Evolutionary conservation across 2,329 filamentous ascomycete species (phyloP).

Genomic region (Pezizomycotina sp.): DNA sequence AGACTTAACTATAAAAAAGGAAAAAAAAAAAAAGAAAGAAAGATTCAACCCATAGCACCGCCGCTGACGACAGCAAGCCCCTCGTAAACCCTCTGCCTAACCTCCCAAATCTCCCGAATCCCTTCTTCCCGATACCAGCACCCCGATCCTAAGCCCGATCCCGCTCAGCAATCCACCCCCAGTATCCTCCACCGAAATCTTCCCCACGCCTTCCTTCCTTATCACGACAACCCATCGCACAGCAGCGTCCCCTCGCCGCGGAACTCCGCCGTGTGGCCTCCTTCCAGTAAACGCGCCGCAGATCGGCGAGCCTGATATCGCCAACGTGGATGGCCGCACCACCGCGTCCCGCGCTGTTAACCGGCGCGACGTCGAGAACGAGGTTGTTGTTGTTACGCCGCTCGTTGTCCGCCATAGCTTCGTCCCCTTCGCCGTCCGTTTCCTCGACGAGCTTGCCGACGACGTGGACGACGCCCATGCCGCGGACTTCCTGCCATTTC

Average conservation of each 20-base stretch:
- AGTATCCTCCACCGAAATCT: constrained; percentile 38
- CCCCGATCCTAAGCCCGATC: constrained; percentile 7
- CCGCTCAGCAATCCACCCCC: constrained; percentile 34
- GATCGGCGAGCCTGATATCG: constrained; percentile 73
- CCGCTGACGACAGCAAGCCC: too few species aligned
- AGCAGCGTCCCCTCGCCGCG: constrained; percentile 81
- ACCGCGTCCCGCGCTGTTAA: constrained; percentile 57
- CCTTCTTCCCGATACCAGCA: constrained; percentile 14
- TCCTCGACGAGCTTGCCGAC: constrained; percentile 45
- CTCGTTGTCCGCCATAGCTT: constrained; percentile 27
- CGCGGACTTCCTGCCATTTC: constrained; percentile 87
- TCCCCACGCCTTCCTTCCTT: constrained; percentile 57
- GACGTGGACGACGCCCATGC: constrained; percentile 79
- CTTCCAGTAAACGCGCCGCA: constrained; percentile 68
- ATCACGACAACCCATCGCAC: constrained; percentile 81
- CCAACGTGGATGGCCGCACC: constrained; percentile 87
- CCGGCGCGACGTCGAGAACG: constrained; percentile 43
- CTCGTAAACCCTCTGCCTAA: constrained; percentile 83
- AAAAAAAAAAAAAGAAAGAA: too few species aligned
- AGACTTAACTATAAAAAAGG: too few species aligned
- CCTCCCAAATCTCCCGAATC: constrained; percentile 35
- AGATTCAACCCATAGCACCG: too few species aligned
- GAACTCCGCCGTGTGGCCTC: constrained; percentile 80
- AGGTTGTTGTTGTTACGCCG: constrained; percentile 6
- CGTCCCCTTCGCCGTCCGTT: constrained; percentile 14